Percentiles rank a stretch among this genome's conserved stretches.
phyloP scores from a whole-genome alignment of 805 yeast species.

The Saturnispora saitoi region DNA sequence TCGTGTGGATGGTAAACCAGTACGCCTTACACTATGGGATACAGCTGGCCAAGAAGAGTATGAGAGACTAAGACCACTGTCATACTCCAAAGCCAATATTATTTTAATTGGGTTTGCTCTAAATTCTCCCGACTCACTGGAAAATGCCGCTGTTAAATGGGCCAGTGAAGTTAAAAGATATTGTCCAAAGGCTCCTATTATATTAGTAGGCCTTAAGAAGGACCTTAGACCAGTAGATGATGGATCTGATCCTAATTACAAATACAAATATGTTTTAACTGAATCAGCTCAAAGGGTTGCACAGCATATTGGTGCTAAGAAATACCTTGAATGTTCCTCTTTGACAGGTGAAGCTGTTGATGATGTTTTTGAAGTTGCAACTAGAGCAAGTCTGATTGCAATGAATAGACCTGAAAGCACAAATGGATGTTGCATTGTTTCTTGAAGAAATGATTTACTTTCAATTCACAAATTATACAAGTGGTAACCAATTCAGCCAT shows the following conservation, averaged over 20 bases:
- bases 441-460: not conserved
- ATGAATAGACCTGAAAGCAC: constrained; percentile 35
- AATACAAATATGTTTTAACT: constrained; percentile 41
- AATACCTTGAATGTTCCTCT: constrained; percentile 82
- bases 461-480: not conserved
- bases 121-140: constrained; percentile 76
- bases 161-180: constrained; percentile 70
- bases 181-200: constrained; percentile 72
- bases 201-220: constrained; percentile 77
- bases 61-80: constrained; percentile 79
- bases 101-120: constrained; percentile 81
- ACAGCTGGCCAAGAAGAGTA: constrained; percentile 97
- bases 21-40: constrained; percentile 85
- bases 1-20: constrained; percentile 87
- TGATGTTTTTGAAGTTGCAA: constrained; percentile 86
- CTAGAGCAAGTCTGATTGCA: constrained; percentile 67
- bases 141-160: constrained; percentile 82
- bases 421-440: constrained; percentile 33
- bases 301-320: constrained; percentile 69
- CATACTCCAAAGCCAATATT: constrained; percentile 81
- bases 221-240: constrained; percentile 50
- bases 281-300: constrained; percentile 66
- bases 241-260: constrained; percentile 26
- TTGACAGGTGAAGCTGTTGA: constrained; percentile 93
- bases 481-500: not conserved